A percentile compares a stretch with the other conserved stretches of the same genome.
Evolutionary conservation across 495 filamentous ascomycete species (phyloP).

Genomic region (Hyaloscypha bicolor): DNA sequence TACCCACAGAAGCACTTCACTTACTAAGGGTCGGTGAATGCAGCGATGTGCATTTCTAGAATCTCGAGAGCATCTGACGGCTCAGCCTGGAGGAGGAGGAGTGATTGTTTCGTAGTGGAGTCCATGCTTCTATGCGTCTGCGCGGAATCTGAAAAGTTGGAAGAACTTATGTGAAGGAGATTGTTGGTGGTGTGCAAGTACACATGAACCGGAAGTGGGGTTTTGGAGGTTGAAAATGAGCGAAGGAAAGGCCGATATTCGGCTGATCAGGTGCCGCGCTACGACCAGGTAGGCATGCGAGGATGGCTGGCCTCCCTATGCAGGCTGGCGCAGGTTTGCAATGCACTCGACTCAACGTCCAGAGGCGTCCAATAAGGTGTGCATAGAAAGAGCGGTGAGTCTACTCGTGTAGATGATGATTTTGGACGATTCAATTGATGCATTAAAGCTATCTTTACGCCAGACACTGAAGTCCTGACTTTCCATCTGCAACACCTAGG

Average conservation of each 20-base stretch:
- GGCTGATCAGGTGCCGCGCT: neutral
- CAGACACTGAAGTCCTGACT: neutral
- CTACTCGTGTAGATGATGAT: neutral
- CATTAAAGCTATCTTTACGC: neutral
- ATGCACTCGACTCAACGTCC: neutral
- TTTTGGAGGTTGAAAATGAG: neutral
- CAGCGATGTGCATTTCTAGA: slow-evolving; percentile 9
- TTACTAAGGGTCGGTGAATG: slow-evolving; percentile 13
- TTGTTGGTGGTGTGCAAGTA: neutral
- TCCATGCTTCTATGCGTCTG: slow-evolving; percentile 1
- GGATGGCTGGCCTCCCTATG: neutral
- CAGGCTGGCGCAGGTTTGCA: neutral
- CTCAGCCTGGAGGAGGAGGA: slow-evolving; percentile 4
- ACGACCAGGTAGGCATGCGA: neutral
- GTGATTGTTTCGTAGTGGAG: slow-evolving; percentile 1
- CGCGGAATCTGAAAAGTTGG: neutral
- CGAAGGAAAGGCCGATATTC: neutral
- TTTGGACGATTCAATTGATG: slow-evolving; percentile 1
- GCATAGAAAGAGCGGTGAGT: slow-evolving; percentile 1
- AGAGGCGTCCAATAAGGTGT: neutral
- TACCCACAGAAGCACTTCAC: neutral
- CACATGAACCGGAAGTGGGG: neutral
- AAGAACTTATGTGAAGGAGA: slow-evolving; percentile 7
- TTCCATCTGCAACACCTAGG: slow-evolving; percentile 1
- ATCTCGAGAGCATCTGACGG: slow-evolving; percentile 13